Evolutionary conservation across 2,329 filamentous ascomycete genomes (phyloP).

Genomic region (Diplodia mutila): DNA sequence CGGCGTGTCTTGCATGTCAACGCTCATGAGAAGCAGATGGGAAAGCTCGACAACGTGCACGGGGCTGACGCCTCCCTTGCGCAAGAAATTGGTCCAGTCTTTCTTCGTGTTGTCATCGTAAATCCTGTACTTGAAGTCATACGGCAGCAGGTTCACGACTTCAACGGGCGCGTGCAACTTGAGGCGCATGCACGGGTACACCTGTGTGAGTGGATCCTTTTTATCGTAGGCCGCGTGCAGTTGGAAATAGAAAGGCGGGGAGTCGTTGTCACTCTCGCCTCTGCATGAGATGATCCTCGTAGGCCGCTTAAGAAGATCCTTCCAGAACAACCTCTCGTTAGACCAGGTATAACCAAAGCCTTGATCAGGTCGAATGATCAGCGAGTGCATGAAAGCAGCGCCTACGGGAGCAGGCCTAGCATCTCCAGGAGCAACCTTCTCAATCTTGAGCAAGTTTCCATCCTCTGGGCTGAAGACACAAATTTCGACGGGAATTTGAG

Average conservation of each 20-base stretch:
- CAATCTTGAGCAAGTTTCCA: conserved; percentile 91
- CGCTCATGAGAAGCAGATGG: conserved; percentile 85
- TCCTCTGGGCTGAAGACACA: conserved; percentile 87
- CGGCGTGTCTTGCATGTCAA: conserved; percentile 94
- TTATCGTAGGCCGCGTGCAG: conserved; percentile 84
- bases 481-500: conserved; percentile 91
- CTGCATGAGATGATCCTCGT: conserved; percentile 87
- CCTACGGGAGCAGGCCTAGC: conserved; percentile 88
- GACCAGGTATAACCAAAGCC: conserved; percentile 98
- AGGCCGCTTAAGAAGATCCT: conserved; percentile 80
- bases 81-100: conserved; percentile 97
- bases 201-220: conserved; percentile 78
- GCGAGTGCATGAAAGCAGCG: conserved; percentile 84
- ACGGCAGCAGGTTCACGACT: conserved; percentile 90
- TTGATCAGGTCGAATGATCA: conserved; percentile 87
- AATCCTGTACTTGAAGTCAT: conserved; percentile 98
- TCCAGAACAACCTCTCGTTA: conserved; percentile 87
- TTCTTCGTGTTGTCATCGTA: conserved; percentile 99
- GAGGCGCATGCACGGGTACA: conserved; percentile 93
- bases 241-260: conserved; percentile 92
- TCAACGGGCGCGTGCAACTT: conserved; percentile 91
- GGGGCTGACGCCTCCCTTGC: conserved; percentile 94
- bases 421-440: conserved; percentile 94
- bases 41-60: conserved; percentile 97
- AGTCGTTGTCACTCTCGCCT: conserved; percentile 77